Evolutionary conservation across 2,329 filamentous ascomycete genomes (phyloP), one percentile per base, ranked within the genome.

Genomic region (Chaetoscypha palmicola): DNA sequence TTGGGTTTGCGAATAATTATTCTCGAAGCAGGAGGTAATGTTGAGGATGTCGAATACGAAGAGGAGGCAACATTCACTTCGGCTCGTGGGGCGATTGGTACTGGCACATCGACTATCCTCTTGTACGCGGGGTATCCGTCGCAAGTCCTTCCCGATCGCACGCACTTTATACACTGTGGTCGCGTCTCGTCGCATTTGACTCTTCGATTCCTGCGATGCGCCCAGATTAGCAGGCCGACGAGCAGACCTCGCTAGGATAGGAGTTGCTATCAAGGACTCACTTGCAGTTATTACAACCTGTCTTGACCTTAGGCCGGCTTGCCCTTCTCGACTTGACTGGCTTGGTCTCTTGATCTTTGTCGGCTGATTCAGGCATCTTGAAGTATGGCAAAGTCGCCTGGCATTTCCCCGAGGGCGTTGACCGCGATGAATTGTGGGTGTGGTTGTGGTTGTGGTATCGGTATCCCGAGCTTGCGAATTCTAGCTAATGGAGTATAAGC

Each of bases 251-350:
- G 22, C 26, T 19, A 17, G 10, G 20, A 5, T 23, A 22, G 21
- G 23, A 16, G 31, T 9, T 10, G 12, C 21, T 10, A 9, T 31
- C 5, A 9, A 22, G 11, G 17, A 48, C 78, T 61, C 68, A 82
- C 79, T 83, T 83, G 79, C 79, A 83, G 61, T 77, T 80, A 55
- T 69, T 70, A 62, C 79, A 83, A 31, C 79, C 79, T 1, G 78
- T 82, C 65, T 80, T 81, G 51, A 81, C 78, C 59, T 82, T 81
- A 1, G 59, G 58, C 12, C 50, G 48, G 46, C 58, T 59, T n/a
- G 58, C 57, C 33, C 59, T 55, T 41, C 49, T 50, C 28, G 50
- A 46, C 23, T 46, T 52, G 10, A 24, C 19, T 12, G 45, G 38
- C 33, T 46, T 51, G 22, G 10, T 42, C 43, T 22, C 41, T 7